A percentile compares a stretch with the other conserved stretches of the same genome.
phyloP scores from a whole-genome alignment of 257 asterid species.

The Solanum tarapatanum region DNA sequence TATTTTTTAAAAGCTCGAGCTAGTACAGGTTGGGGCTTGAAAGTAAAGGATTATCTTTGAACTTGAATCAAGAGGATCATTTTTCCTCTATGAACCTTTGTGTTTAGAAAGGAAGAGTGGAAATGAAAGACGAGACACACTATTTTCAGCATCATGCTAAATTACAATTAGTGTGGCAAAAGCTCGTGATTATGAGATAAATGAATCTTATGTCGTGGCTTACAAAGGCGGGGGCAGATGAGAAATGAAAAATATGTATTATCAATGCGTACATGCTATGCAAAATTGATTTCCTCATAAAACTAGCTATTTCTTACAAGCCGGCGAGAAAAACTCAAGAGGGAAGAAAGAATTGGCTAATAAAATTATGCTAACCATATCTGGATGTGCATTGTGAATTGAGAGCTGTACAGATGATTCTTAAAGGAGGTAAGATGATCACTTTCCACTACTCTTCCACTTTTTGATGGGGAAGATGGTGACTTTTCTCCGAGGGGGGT shows the following conservation, averaged over 20 bases:
- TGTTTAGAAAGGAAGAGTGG: background rate
- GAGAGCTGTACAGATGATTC: background rate
- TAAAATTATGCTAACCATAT: background rate
- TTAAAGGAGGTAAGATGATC: constrained; percentile 5
- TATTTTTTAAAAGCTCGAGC: background rate
- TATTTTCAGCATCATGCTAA: background rate
- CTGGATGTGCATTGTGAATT: background rate
- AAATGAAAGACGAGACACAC: background rate
- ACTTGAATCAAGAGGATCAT: background rate
- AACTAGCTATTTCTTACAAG: background rate
- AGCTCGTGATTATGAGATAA: background rate
- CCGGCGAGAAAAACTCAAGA: background rate
- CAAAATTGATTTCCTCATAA: background rate
- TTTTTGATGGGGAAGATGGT: constrained; percentile 66
- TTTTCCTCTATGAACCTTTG: background rate
- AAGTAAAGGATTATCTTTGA: background rate
- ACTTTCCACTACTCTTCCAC: constrained; percentile 52
- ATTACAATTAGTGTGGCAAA: background rate
- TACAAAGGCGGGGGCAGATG: background rate
- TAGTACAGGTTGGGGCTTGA: background rate
- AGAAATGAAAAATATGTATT: background rate
- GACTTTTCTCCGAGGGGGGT: constrained; percentile 29
- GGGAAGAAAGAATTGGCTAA: background rate
- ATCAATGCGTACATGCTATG: background rate
- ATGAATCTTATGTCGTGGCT: background rate